Percentiles rank a stretch among this genome's conserved stretches.
Conservation (phyloP, 2,329 filamentous ascomycete genomes). For the Gremmenia infestans region DNA sequence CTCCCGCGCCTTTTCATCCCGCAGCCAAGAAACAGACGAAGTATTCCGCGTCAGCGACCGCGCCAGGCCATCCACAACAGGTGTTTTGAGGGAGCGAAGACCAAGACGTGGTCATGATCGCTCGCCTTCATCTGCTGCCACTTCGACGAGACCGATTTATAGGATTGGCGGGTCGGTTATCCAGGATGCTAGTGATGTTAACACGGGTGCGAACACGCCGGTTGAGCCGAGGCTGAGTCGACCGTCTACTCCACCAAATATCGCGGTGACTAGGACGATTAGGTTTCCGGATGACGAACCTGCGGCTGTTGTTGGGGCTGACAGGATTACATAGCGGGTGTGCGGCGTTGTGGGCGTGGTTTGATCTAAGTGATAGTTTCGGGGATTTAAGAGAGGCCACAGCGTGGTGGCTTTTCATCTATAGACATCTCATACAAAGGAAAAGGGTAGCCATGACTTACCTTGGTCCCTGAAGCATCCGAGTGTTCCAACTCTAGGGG, state of each 20-base stretch:
- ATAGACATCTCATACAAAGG: background rate
- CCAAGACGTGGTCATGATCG: background rate
- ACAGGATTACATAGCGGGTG: background rate
- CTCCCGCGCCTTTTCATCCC: slow-evolving; percentile 35
- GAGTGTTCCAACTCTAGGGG: background rate
- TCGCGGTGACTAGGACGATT: slow-evolving; percentile 34
- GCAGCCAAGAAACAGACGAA: slow-evolving; percentile 14
- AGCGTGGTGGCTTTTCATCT: background rate
- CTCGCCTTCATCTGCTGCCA: slow-evolving; percentile 8
- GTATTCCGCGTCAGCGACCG: slow-evolving; percentile 14
- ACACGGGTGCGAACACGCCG: background rate
- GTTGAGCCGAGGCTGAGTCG: background rate
- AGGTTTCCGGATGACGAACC: slow-evolving; percentile 40
- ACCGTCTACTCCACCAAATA: slow-evolving; percentile 13
- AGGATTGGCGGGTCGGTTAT: slow-evolving; percentile 37
- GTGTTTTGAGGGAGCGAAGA: slow-evolving; percentile 20
- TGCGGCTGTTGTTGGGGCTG: background rate
- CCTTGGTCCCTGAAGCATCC: background rate
- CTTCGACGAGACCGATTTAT: slow-evolving; percentile 31
- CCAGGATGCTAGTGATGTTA: background rate
- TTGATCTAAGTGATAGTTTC: background rate
- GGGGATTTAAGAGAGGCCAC: background rate
- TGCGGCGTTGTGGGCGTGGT: background rate
- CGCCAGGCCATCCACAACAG: slow-evolving; percentile 5
- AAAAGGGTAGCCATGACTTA: background rate